These are phyloP conservation scores for Mycocentrospora acerina DNA, from an alignment of 2,329 filamentous ascomycete species.

Conservation along the genomic window DNA sequence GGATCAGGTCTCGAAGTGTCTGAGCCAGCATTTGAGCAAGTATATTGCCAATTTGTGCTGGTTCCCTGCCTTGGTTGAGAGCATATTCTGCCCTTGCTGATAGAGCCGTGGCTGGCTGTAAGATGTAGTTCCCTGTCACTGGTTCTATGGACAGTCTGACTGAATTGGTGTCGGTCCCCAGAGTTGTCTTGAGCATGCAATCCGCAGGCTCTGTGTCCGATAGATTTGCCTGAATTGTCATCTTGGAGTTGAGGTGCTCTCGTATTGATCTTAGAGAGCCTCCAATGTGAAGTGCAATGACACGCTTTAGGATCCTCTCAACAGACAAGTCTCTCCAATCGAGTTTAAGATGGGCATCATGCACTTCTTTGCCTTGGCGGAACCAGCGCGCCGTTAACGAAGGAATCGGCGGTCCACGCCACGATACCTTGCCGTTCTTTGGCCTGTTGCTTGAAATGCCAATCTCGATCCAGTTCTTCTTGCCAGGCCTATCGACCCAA, in stretches of 20 bases:
- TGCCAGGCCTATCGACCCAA: slow-evolving; percentile 70
- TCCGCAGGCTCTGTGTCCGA: slow-evolving; percentile 65
- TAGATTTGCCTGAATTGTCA: slow-evolving; percentile 59
- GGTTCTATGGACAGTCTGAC: slow-evolving; percentile 70
- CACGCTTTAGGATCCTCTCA: slow-evolving; percentile 70
- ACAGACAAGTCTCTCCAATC: slow-evolving; percentile 69
- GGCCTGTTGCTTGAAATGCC: slow-evolving; percentile 69
- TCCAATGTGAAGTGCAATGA: slow-evolving; percentile 74
- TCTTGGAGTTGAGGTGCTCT: slow-evolving; percentile 58
- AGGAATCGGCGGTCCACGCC: slow-evolving; percentile 36
- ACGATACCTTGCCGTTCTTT: slow-evolving; percentile 37
- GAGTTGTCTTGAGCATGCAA: slow-evolving; percentile 67
- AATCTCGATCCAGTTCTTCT: slow-evolving; percentile 89
- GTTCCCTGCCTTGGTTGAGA: slow-evolving; percentile 62
- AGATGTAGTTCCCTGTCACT: slow-evolving; percentile 72
- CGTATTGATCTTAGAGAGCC: slow-evolving; percentile 66
- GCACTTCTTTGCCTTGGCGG: slow-evolving; percentile 74
- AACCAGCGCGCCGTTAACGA: slow-evolving; percentile 74
- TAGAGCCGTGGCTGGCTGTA: slow-evolving; percentile 59
- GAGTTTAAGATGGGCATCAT: slow-evolving; percentile 66
- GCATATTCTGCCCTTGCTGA: slow-evolving; percentile 59
- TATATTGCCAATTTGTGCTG: slow-evolving; percentile 58
- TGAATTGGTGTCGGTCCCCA: slow-evolving; percentile 61
- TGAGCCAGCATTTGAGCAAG: slow-evolving; percentile 65
- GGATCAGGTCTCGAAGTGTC: slow-evolving; percentile 63